Evolutionary conservation across 805 yeast species (phyloP).

Genomic region (Suhomyces emberorum): DNA sequence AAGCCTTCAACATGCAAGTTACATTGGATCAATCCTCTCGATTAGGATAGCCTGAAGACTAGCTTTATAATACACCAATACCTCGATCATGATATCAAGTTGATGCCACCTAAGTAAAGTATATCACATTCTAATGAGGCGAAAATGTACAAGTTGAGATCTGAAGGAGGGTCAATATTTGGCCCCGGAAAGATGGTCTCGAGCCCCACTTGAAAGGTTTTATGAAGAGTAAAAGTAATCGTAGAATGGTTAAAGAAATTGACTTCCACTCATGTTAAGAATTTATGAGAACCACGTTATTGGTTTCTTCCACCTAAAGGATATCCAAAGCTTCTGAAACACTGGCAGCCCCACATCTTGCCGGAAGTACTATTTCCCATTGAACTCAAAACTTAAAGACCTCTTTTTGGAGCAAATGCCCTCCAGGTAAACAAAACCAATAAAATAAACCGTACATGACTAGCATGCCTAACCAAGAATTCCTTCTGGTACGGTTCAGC

Average conservation of each 20-base stretch:
- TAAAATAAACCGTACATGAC: conserved; percentile 4
- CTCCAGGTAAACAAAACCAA: conserved; percentile 3
- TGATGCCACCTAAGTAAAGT: neutral
- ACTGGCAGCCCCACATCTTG: neutral
- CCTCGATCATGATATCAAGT: neutral
- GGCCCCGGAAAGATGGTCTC: neutral
- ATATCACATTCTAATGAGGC: neutral
- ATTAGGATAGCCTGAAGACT: conserved; percentile 5
- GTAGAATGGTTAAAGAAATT: neutral
- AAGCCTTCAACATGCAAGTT: conserved; percentile 6
- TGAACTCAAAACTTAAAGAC: neutral
- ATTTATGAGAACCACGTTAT: conserved; percentile 1
- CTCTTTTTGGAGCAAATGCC: neutral
- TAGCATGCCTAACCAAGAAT: too few species aligned
- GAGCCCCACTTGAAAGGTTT: conserved; percentile 2
- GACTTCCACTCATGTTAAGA: conserved; percentile 1
- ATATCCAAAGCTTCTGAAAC: too few species aligned
- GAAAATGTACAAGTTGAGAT: neutral
- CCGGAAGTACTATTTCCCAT: neutral
- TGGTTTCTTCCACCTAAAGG: too few species aligned
- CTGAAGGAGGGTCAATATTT: neutral
- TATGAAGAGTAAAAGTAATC: conserved; percentile 3
- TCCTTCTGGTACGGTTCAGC: too few species aligned
- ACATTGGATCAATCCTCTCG: conserved; percentile 9
- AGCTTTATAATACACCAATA: neutral